A percentile compares a stretch with the other conserved stretches of the same genome.
These are phyloP conservation scores for Mycena sp. DNA, from an alignment of 1,284 basidiomycete species.

Conservation along the genomic window DNA sequence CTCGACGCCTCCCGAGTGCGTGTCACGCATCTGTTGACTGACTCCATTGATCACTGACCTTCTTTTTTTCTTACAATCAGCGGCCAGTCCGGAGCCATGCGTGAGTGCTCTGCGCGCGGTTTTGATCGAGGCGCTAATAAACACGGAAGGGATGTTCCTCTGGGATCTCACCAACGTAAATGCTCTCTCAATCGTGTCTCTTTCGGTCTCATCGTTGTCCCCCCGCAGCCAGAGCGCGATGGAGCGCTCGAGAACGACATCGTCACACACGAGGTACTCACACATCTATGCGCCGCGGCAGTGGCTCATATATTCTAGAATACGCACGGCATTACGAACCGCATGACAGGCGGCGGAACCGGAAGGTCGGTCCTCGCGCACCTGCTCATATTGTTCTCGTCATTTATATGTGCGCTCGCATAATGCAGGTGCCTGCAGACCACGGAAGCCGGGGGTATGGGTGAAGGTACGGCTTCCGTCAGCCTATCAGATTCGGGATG, in stretches of 20 bases:
- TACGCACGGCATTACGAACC: constrained; percentile 40
- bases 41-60: too few species aligned
- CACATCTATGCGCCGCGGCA: background rate
- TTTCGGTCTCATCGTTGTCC: background rate
- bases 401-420: constrained; percentile 45
- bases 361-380: constrained; percentile 57
- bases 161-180: constrained; percentile 46
- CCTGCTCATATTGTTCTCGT: too few species aligned
- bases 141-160: constrained; percentile 46
- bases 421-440: constrained; percentile 37
- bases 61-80: constrained; percentile 20
- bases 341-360: constrained; percentile 58
- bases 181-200: background rate
- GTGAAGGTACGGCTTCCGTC: constrained; percentile 51
- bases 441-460: constrained; percentile 46
- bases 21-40: background rate
- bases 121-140: background rate
- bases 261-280: constrained; percentile 18
- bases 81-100: constrained; percentile 42
- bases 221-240: constrained; percentile 42
- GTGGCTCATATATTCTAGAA: too few species aligned
- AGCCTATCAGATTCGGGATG: background rate
- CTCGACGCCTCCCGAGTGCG: constrained; percentile 46
- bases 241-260: constrained; percentile 53
- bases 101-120: background rate